Percentiles rank a stretch among this genome's conserved stretches.
Conservation (phyloP, 768 basidiomycete species). For the Saitozyma podzolica region DNA sequence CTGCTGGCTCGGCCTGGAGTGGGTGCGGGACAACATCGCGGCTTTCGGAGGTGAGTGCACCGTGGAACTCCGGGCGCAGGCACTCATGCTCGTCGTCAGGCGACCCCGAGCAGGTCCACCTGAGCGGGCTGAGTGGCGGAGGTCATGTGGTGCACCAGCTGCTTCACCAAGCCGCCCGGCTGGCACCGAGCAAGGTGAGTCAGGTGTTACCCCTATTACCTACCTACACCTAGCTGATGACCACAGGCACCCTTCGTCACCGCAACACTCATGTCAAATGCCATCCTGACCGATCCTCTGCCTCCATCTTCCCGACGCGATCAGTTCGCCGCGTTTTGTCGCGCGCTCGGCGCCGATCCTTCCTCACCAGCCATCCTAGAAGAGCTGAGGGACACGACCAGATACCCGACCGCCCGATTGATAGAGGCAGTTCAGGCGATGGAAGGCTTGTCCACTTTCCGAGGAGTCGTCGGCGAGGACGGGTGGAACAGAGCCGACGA, state of each 20-base stretch:
- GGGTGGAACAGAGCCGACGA: conserved; percentile 64
- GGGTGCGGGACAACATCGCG: conserved; percentile 68
- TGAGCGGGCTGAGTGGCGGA: conserved; percentile 75
- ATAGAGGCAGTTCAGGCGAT: conserved; percentile 65
- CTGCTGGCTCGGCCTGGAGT: conserved; percentile 73
- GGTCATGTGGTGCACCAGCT: conserved; percentile 71
- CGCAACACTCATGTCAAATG: conserved; percentile 71
- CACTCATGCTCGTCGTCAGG: background rate
- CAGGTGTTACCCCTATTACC: conserved; percentile 22
- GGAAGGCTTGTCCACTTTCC: conserved; percentile 63
- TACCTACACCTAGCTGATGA: background rate
- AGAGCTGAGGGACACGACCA: conserved; percentile 58
- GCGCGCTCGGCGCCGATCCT: conserved; percentile 62
- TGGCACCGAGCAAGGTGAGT: conserved; percentile 56
- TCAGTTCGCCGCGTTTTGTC: conserved; percentile 68
- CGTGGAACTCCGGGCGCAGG: background rate
- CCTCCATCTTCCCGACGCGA: conserved; percentile 62
- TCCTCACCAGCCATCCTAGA: conserved; percentile 58
- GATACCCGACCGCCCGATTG: conserved; percentile 59
- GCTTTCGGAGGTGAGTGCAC: conserved; percentile 65
- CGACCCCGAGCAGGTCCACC: conserved; percentile 60
- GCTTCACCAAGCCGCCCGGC: conserved; percentile 67
- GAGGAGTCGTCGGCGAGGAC: conserved; percentile 63
- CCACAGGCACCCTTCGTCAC: conserved; percentile 65
- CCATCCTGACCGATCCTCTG: conserved; percentile 67